A percentile compares a stretch with the other conserved stretches of the same genome.
phyloP scores from a whole-genome alignment of 2,329 filamentous ascomycete genomes.

The Simplicillium sp. region DNA sequence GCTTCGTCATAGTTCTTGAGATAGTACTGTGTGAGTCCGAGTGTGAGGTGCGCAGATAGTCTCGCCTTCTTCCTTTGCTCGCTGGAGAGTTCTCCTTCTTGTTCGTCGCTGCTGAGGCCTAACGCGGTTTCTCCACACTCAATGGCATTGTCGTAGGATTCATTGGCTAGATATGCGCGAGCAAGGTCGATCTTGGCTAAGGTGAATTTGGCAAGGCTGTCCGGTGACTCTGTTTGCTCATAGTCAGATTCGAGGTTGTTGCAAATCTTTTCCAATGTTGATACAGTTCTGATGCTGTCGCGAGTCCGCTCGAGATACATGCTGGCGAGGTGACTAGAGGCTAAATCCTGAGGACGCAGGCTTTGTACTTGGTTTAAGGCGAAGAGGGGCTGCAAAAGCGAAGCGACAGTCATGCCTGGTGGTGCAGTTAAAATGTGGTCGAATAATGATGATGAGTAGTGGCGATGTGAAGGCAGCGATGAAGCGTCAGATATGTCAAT shows the following conservation, averaged over 20 bases:
- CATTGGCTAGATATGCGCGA: constrained; percentile 66
- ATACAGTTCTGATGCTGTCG: constrained; percentile 55
- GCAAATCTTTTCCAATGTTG: constrained; percentile 57
- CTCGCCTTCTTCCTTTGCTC: constrained; percentile 61
- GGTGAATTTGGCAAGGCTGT: constrained; percentile 66
- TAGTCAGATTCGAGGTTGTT: constrained; percentile 68
- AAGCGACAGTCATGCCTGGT: constrained; percentile 40
- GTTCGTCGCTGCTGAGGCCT: constrained; percentile 64
- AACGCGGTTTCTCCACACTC: constrained; percentile 76
- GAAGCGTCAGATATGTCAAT: constrained; percentile 84
- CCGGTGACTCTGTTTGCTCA: constrained; percentile 69
- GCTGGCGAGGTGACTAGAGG: constrained; percentile 67
- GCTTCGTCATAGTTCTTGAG: constrained; percentile 55
- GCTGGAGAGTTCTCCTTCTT: constrained; percentile 53
- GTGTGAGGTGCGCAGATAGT: constrained; percentile 76
- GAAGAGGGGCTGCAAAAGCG: constrained; percentile 78
- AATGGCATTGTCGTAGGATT: constrained; percentile 56
- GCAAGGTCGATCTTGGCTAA: constrained; percentile 81
- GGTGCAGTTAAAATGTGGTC: constrained; percentile 62
- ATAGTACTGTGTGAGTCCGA: constrained; percentile 76
- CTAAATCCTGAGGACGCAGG: constrained; percentile 60
- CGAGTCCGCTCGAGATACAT: constrained; percentile 74
- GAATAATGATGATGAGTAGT: constrained; percentile 74
- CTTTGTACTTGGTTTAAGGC: constrained; percentile 72
- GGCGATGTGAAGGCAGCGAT: constrained; percentile 61